These are phyloP conservation scores for Lipomyces lipofer DNA, from an alignment of 805 yeast species.

Conservation along the genomic window DNA sequence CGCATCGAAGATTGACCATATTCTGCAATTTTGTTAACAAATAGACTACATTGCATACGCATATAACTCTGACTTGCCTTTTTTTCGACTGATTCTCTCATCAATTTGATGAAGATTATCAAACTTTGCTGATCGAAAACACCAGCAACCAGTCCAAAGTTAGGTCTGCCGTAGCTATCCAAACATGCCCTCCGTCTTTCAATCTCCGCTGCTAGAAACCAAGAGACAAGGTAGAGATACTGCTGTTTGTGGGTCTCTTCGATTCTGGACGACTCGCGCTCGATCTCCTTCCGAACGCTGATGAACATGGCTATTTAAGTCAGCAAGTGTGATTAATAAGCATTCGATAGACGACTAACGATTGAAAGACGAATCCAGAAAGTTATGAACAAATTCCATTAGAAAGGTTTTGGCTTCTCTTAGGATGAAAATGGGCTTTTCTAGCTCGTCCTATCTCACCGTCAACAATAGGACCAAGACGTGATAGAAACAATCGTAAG, in stretches of 20 bases:
- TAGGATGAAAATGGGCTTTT: slow-evolving; percentile 35
- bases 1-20: slow-evolving; percentile 58
- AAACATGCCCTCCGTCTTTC: slow-evolving; percentile 31
- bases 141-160: slow-evolving; percentile 42
- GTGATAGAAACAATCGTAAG: no score
- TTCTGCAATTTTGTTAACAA: background rate
- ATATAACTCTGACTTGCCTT: slow-evolving; percentile 48
- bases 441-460: slow-evolving; percentile 23
- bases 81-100: slow-evolving; percentile 41
- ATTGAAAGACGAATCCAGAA: slow-evolving; percentile 75
- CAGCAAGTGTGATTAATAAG: background rate
- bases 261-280: slow-evolving; percentile 44
- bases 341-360: slow-evolving; percentile 32
- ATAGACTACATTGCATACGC: background rate
- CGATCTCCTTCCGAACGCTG: slow-evolving; percentile 51
- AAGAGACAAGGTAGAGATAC: slow-evolving; percentile 62
- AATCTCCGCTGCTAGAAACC: slow-evolving; percentile 75
- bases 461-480: no score
- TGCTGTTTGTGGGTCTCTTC: slow-evolving; percentile 40
- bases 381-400: slow-evolving; percentile 53
- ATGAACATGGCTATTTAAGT: slow-evolving; percentile 50
- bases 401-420: slow-evolving; percentile 41
- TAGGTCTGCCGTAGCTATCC: slow-evolving; percentile 3
- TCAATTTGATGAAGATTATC: slow-evolving; percentile 50
- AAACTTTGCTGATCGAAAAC: slow-evolving; percentile 64